phyloP scores from a whole-genome alignment of 2,329 filamentous ascomycete genomes.

The Biscogniauxia mediterranea region DNA sequence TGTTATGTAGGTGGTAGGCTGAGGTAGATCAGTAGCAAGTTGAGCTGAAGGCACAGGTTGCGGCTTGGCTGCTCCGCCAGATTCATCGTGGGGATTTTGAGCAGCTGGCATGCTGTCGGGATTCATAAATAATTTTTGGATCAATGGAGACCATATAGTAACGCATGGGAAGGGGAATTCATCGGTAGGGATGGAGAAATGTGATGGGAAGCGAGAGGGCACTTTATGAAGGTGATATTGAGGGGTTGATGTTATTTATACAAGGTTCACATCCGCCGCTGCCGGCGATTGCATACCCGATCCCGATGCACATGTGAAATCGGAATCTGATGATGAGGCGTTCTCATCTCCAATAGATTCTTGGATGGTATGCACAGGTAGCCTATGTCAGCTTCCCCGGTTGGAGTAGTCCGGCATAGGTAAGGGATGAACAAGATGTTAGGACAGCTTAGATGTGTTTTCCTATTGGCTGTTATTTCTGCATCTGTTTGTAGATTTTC shows the following conservation, averaged over 20 bases:
- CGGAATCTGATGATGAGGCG: not conserved
- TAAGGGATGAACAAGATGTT: not conserved
- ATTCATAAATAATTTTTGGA: not conserved
- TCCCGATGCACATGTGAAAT: not conserved
- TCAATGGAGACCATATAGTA: not conserved
- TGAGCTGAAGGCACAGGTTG: conserved; percentile 7
- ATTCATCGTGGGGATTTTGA: not conserved
- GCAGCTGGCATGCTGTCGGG: conserved; percentile 9
- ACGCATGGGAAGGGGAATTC: not conserved
- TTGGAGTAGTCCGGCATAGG: conserved; percentile 1
- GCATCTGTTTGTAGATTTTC: conserved; percentile 26
- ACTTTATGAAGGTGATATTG: not conserved
- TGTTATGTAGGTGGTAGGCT: conserved; percentile 28
- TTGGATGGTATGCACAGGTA: not conserved
- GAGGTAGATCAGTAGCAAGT: conserved; percentile 17
- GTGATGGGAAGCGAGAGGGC: not conserved
- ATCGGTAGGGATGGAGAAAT: not conserved
- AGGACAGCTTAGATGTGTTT: not conserved
- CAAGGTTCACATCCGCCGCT: not conserved
- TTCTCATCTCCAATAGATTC: not conserved
- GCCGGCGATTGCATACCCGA: not conserved
- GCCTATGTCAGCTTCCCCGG: not conserved
- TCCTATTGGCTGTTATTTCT: not conserved
- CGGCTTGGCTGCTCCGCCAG: conserved; percentile 3
- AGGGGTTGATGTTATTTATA: not conserved